Base-by-base conservation (phyloP, 2,329 filamentous ascomycete species). In the Aspergillus floridensis region DNA sequence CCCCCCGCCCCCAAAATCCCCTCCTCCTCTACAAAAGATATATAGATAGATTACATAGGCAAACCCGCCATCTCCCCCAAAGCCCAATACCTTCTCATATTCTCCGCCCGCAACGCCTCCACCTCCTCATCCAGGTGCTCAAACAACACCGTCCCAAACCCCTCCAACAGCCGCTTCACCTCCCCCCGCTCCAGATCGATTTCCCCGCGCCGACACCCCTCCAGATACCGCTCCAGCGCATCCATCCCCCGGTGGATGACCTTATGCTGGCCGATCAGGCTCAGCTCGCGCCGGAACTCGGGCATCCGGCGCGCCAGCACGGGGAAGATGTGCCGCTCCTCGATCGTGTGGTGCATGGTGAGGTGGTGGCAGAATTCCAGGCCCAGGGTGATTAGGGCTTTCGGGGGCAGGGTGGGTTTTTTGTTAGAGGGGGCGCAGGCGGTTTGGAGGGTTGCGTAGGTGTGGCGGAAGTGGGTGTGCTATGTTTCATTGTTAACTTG, bases 91-190 rank as follows among this genome's bases (percentile, higher is more conserved):
- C 81, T 86, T 66, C 91, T 82, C 92, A 96, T 96, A 72, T 93
- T 96, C 74, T 95, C 90, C 49, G 92, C 92, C 2, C 88, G 85
- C 32, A 96, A 75, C 65, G 89, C 84, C 74, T 81, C 79, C 7
- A 96, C 92, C 81, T 96, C 92, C 67, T 93, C 88, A 68, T 95
- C 90, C 61, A 96, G 77, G 81, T 96, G 92, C 69, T 79, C 80
- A 90, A 91, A 93, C 52, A 96, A 74, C 63, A 96, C 90, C 10
- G 81, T 80, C 11, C 90, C 90, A 85, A 93, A 96, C 4, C 74
- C 75, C 74, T 96, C 90, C 86, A 96, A 87, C 68, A 90, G 82
- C 38, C 74, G 79, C 77, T 87, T 88, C 73, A 96, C 72, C 68
- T 86, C 85, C 4, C 73, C 70, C 68, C 85, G 66, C 53, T 81